Evolutionary conservation across 208 protist species (phyloP), one percentile per base, ranked within the genome.

Genomic region (Spongospora subterranea): DNA sequence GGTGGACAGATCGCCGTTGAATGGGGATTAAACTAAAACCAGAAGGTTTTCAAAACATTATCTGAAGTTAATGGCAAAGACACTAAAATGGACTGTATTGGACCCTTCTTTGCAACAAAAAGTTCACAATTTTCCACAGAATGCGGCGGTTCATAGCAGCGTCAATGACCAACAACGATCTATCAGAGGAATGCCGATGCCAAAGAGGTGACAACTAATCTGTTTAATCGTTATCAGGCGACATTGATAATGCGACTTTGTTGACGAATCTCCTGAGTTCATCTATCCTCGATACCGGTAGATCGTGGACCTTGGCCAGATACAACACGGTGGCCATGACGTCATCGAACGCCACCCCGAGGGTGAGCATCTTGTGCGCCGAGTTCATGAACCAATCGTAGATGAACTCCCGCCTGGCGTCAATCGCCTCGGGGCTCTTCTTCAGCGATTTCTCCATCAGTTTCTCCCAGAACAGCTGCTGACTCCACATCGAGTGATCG

Each of bases 231-330:
- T 60, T 24, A 60, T 29, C 50, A 24, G 50, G 13, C 50, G 71
- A 6, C 35, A 82, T 35, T 20, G 71, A 6, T 82, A 40, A n/a
- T 43, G n/a, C 71, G 6, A n/a, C 71, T 6, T 82, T 82, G 35
- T 20, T 82, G n/a, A 82, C n/a, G 35, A 82, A n/a, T 43, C 35
- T 82, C 40, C n/a, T 82, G 71, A 82, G 71, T n/a, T 82, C 71
- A n/a, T 82, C 71, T 20, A 82, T 43, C 13, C 71, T 6, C 13
- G 6, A 17, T n/a, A 45, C 17, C 6, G 71, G 71, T 35, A 82
- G 13, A 43, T 82, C 40, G 71, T 82, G 71, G 17, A 45, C 17
- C n/a, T 43, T 82, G 6, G 35, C n/a, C 6, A 82, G 6, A 39
- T n/a, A n/a, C n/a, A 45, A 20, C 6, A 82, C 71, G 71, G 40